Base-by-base conservation (phyloP, 495 filamentous ascomycete species). In the Cercophora samala region DNA sequence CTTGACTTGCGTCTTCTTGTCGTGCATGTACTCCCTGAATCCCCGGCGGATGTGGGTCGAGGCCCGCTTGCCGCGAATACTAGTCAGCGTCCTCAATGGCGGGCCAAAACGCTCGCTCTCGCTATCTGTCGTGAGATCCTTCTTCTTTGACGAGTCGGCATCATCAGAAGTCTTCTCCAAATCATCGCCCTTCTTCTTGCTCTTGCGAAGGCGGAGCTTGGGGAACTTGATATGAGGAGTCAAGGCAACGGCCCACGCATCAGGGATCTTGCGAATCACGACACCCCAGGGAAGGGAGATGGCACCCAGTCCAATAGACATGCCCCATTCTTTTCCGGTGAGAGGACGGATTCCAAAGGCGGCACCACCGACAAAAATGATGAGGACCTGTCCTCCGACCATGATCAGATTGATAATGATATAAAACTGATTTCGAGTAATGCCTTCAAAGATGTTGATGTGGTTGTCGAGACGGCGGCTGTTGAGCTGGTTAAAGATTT, bases 401-500 rank as follows among this genome's bases (percentile, higher is more conserved):
- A 97, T 97, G 72, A 96, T 86, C 22, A 86, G 62, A 68, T 91
- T 91, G 70, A 97, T 97, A 55, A 82, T 79, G 63, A 94, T 84
- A 79, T 96, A 97, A 81, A 93, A 96, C 59, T 78, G 84, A 75
- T 97, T 97, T 68, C 81, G 85, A 58, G 81, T 82, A 25, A 97
- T 85, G 19, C 92, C 92, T 69, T 96, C 92, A 75, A 97, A 90
- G 69, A 97, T 91, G 72, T 97, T 97, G 80, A 95, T 86, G 25
- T 86, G 85, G 80, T 96, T 97, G 74, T 97, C 93, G 18, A 97
- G 83, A 1, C 92, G 90, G 59, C 92, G 90, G 68, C 76, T 78
- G 67, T 95, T 96, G 82, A 92, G 90, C 73, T 93, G 88, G 76
- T 96, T 96, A 82, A 96, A 96, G 67, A 96, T 93, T 68, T 96